phyloP scores from a whole-genome alignment of 495 filamentous ascomycete genomes.

The Hypoxylon cercidicola region DNA sequence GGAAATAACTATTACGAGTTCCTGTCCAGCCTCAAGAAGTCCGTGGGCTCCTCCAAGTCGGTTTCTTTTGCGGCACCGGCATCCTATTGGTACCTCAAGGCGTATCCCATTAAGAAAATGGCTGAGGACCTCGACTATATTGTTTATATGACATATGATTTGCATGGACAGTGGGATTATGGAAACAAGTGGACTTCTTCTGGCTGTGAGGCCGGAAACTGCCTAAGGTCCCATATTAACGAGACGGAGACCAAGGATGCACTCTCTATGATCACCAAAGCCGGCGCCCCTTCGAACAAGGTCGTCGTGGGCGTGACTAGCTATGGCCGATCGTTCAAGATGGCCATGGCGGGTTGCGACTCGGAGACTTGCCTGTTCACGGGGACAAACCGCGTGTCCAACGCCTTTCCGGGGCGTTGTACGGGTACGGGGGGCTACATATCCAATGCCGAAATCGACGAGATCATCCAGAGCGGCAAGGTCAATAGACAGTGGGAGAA shows the following conservation, averaged over 20 bases:
- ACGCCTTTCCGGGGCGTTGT: conserved; percentile 47
- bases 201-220: conserved; percentile 34
- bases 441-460: conserved; percentile 49
- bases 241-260: conserved; percentile 52
- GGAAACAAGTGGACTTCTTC: conserved; percentile 6
- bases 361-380: conserved; percentile 36
- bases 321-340: conserved; percentile 52
- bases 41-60: conserved; percentile 32
- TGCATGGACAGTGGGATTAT: conserved; percentile 53
- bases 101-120: conserved; percentile 39
- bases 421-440: conserved; percentile 52
- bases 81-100: conserved; percentile 41
- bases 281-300: conserved; percentile 50
- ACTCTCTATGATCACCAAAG: conserved; percentile 58
- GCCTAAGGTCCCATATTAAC: conserved; percentile 42
- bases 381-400: conserved; percentile 15
- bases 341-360: conserved; percentile 46
- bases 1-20: conserved; percentile 39
- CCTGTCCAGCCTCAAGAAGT: conserved; percentile 24
- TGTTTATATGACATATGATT: conserved; percentile 48
- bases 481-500: conserved; percentile 22
- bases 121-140: conserved; percentile 45
- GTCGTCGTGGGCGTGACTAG: conserved; percentile 50
- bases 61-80: conserved; percentile 45
- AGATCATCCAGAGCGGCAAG: conserved; percentile 33